A percentile compares a stretch with the other conserved stretches of the same genome.
phyloP scores from a whole-genome alignment of 106 monocot species.

The Agapanthus africanus region DNA sequence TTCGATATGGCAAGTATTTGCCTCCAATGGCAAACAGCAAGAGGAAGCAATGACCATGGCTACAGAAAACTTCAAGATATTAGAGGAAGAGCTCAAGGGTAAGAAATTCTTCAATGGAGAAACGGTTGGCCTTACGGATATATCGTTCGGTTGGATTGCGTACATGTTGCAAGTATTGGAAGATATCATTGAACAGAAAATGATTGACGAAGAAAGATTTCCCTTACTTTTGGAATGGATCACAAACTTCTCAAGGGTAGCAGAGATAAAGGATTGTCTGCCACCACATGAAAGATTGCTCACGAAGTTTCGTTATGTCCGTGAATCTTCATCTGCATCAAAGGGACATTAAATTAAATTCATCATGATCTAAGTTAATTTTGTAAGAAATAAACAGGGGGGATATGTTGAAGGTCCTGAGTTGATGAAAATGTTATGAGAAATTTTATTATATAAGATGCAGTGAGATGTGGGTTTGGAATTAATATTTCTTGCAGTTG shows the following conservation, averaged over 20 bases:
- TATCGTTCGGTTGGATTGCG: conserved; percentile 8
- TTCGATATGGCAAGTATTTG: conserved; percentile 8
- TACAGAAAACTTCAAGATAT: conserved; percentile 7
- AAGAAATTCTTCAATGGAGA: conserved; percentile 8
- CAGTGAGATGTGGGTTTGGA: no score
- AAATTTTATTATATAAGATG: no score
- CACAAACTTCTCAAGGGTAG: conserved; percentile 7
- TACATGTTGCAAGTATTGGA: neutral
- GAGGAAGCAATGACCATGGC: conserved; percentile 1
- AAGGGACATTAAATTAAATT: no score
- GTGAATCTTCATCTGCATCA: neutral
- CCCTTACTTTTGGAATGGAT: conserved; percentile 15
- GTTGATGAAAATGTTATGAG: no score
- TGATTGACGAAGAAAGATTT: conserved; percentile 12
- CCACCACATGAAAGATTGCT: conserved; percentile 15
- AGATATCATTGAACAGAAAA: conserved; percentile 11
- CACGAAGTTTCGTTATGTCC: neutral
- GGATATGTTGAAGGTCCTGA: no score
- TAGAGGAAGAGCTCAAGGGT: conserved; percentile 1
- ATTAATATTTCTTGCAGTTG: no score
- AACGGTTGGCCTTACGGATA: conserved; percentile 13
- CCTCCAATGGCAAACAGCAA: conserved; percentile 11
- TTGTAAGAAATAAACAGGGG: no score
- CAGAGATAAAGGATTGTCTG: conserved; percentile 8
- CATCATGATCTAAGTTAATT: no score